Conservation (phyloP, 139 green algal genomes). For the Ostreobium quekettii region DNA sequence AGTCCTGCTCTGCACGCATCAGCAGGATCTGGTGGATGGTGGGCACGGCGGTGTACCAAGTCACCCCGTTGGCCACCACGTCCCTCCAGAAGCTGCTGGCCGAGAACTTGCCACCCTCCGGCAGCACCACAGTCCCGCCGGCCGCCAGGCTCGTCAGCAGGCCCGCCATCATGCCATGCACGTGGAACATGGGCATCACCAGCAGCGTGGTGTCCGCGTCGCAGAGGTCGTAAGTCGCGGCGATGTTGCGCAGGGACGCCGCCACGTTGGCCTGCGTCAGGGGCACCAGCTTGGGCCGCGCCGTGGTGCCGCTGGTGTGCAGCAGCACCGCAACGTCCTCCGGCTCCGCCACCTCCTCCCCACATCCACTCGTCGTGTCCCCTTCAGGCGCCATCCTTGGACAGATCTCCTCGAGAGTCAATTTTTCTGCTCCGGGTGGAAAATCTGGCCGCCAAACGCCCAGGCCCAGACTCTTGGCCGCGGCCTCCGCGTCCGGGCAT, state of each 20-base stretch:
- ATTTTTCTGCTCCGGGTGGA: too few relatives aligned
- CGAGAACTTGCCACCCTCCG: conserved; percentile 43
- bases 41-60: conserved; percentile 84
- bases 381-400: too few relatives aligned
- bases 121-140: conserved; percentile 24
- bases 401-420: too few relatives aligned
- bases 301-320: conserved; percentile 80
- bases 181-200: conserved; percentile 88
- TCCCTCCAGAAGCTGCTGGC: conserved; percentile 67
- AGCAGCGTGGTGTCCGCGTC: conserved; percentile 50
- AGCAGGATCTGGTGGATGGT: conserved; percentile 72
- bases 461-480: too few relatives aligned
- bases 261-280: conserved; percentile 70
- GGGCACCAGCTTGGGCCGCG: conserved; percentile 73
- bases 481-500: too few relatives aligned
- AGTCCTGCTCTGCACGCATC: conserved; percentile 37
- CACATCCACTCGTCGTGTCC: too few relatives aligned
- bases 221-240: conserved; percentile 62
- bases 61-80: conserved; percentile 38
- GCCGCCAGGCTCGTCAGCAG: conserved; percentile 62
- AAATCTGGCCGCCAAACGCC: too few relatives aligned
- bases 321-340: conserved; percentile 74
- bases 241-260: conserved; percentile 63
- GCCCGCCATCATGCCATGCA: conserved; percentile 77
- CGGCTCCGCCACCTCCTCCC: too few relatives aligned